phyloP scores from a whole-genome alignment of 2,329 filamentous ascomycete species.

The Aschersonia sp. region DNA sequence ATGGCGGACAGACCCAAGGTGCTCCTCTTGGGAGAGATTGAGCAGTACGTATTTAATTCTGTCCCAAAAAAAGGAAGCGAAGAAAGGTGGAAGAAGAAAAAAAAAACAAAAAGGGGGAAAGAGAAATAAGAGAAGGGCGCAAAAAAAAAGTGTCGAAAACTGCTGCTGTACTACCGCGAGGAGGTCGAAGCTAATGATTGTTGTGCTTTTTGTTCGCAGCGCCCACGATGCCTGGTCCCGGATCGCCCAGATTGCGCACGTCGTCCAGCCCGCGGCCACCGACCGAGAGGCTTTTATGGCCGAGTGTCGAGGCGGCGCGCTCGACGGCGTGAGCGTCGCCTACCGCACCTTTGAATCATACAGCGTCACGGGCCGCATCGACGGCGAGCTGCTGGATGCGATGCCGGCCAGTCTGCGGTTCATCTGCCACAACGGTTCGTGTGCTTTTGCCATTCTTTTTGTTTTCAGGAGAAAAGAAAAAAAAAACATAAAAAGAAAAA shows the following conservation, averaged over 20 bases:
- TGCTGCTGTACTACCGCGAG: too few species aligned
- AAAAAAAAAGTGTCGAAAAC: too few species aligned
- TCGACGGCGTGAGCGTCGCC: conserved; percentile 49
- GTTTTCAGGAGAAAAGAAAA: too few species aligned
- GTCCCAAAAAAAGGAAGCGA: neutral
- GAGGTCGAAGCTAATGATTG: too few species aligned
- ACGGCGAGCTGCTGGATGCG: conserved; percentile 51
- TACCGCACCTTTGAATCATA: conserved; percentile 60
- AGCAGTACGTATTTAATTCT: conserved; percentile 16
- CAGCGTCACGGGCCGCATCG: conserved; percentile 51
- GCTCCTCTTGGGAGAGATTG: conserved; percentile 23
- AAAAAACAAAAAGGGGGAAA: too few species aligned
- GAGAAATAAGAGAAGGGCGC: too few species aligned
- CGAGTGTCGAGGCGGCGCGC: conserved; percentile 48
- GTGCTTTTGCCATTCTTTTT: too few species aligned
- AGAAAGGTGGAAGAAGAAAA: too few species aligned
- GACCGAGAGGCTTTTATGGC: conserved; percentile 53
- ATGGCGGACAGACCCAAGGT: conserved; percentile 20
- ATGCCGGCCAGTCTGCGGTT: conserved; percentile 40
- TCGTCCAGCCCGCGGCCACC: conserved; percentile 45
- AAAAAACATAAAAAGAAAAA: too few species aligned
- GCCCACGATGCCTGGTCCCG: conserved; percentile 51
- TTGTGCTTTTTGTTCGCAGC: conserved; percentile 20
- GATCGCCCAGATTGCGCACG: conserved; percentile 47
- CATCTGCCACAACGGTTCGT: conserved; percentile 44